Percentiles rank a stretch among this genome's conserved stretches.
Evolutionary conservation across 2,329 filamentous ascomycete genomes (phyloP).

Genomic region (Trichoderma aggressivum): DNA sequence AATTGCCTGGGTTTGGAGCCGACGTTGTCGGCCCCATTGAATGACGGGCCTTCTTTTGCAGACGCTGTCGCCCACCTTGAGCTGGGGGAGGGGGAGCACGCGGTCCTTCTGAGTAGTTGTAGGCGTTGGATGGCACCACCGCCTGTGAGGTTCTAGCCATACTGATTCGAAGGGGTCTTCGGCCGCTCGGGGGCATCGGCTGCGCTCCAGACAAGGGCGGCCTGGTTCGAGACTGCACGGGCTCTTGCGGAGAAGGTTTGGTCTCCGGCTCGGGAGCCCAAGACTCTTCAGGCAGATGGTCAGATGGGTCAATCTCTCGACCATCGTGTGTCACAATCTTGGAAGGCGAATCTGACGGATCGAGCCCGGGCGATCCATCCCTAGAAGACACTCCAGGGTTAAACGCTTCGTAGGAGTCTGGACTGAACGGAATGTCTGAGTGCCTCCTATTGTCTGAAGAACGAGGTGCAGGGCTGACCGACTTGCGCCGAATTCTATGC

Average conservation of each 20-base stretch:
- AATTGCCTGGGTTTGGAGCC: constrained; percentile 49
- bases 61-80: constrained; percentile 49
- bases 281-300: constrained; percentile 72
- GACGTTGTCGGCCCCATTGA: constrained; percentile 38
- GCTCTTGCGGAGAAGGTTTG: constrained; percentile 29
- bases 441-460: constrained; percentile 47
- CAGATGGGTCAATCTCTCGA: constrained; percentile 73
- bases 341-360: constrained; percentile 53
- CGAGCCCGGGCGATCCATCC: constrained; percentile 26
- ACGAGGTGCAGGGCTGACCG: constrained; percentile 66
- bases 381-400: constrained; percentile 54
- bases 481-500: constrained; percentile 62
- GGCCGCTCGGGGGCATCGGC: constrained; percentile 48
- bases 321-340: constrained; percentile 76
- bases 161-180: constrained; percentile 49
- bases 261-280: constrained; percentile 75
- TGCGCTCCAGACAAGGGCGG: constrained; percentile 52
- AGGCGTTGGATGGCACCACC: constrained; percentile 32
- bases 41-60: constrained; percentile 60
- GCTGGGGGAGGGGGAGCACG: constrained; percentile 30
- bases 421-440: constrained; percentile 67
- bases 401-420: constrained; percentile 70
- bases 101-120: constrained; percentile 32
- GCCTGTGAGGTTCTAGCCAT: constrained; percentile 46
- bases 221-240: constrained; percentile 37